A percentile compares a stretch with the other conserved stretches of the same genome.
These are phyloP conservation scores for Hordeum marinum DNA, from an alignment of 176 grass and related monocot genomes.

Conservation along the genomic window DNA sequence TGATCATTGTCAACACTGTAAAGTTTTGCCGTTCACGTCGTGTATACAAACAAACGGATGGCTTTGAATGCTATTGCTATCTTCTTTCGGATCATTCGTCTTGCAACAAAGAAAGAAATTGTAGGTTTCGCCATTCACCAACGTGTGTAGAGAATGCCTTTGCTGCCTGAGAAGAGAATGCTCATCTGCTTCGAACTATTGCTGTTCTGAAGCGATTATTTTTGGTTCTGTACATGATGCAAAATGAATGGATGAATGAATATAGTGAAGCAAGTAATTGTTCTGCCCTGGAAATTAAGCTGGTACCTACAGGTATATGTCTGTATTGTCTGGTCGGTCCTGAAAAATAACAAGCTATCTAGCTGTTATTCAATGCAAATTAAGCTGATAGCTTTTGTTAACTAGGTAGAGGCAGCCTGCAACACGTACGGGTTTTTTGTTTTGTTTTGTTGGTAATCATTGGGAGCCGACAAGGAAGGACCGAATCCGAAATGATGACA, in stretches of 20 bases:
- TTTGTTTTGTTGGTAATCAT: too few species aligned
- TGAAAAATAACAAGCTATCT: background rate
- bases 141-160: background rate
- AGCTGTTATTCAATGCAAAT: too few species aligned
- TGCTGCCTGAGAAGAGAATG: too few species aligned
- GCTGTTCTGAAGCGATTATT: background rate
- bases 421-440: too few species aligned
- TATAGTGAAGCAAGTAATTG: too few species aligned
- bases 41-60: background rate
- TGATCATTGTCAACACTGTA: background rate
- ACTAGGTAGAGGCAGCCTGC: too few species aligned
- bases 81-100: background rate
- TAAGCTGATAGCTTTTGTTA: too few species aligned
- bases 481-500: too few species aligned
- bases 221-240: background rate
- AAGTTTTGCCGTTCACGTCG: background rate
- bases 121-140: background rate
- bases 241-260: too few species aligned
- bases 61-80: background rate
- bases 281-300: background rate
- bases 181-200: too few species aligned
- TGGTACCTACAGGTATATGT: background rate
- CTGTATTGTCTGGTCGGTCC: background rate
- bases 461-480: too few species aligned
- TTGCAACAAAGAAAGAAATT: background rate